These are phyloP conservation scores for Pythium aphanidermatum DNA, from an alignment of 352 stramenopile genomes.

Conservation along the genomic window DNA sequence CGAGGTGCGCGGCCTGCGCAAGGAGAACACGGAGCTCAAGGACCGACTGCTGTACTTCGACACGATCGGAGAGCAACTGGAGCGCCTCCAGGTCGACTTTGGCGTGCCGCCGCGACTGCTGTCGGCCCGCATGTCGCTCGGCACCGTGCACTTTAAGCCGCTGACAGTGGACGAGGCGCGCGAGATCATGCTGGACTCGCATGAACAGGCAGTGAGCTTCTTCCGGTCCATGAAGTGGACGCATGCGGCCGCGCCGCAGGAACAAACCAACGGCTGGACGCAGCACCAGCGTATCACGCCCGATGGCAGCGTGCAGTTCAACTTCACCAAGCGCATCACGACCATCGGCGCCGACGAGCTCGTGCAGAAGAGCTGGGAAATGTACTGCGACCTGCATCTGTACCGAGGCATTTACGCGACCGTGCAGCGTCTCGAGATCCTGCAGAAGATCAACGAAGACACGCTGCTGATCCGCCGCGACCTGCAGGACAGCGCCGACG, in stretches of 20 bases:
- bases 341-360: slow-evolving; percentile 58
- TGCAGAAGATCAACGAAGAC: slow-evolving; percentile 74
- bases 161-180: slow-evolving; percentile 38
- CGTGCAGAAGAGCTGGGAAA: slow-evolving; percentile 70
- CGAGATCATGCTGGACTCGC: slow-evolving; percentile 70
- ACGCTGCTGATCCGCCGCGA: slow-evolving; percentile 69
- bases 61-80: slow-evolving; percentile 63
- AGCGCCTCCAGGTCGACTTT: slow-evolving; percentile 61
- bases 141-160: slow-evolving; percentile 54
- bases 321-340: slow-evolving; percentile 69
- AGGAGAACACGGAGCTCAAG: slow-evolving; percentile 37
- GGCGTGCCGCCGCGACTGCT: slow-evolving; percentile 34
- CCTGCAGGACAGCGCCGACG: slow-evolving; percentile 48
- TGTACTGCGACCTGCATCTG: slow-evolving; percentile 73
- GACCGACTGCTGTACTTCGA: slow-evolving; percentile 52
- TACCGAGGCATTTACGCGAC: slow-evolving; percentile 76
- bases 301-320: slow-evolving; percentile 68
- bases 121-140: slow-evolving; percentile 31
- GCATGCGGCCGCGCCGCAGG: slow-evolving; percentile 16
- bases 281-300: slow-evolving; percentile 61
- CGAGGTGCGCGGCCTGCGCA: slow-evolving; percentile 48
- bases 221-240: slow-evolving; percentile 50
- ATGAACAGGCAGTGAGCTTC: slow-evolving; percentile 61
- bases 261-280: slow-evolving; percentile 80
- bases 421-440: slow-evolving; percentile 72